Conservation (phyloP, 768 basidiomycete genomes). For the Macrolepiota albuminosa region DNA sequence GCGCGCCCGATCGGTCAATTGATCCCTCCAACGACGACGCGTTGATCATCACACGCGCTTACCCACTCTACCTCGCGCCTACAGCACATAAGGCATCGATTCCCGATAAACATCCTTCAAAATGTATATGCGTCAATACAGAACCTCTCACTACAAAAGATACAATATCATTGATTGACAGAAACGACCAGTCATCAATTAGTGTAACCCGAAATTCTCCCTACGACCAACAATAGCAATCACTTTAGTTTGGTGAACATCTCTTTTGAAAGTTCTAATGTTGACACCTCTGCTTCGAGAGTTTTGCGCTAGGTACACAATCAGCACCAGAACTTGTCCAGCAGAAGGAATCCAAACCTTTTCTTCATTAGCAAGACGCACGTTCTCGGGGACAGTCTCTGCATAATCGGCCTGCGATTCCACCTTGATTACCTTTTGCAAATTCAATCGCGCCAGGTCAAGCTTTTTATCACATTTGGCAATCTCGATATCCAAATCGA, state of each 20-base stretch:
- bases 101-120: background rate
- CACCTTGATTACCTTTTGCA: slow-evolving; percentile 74
- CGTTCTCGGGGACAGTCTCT: slow-evolving; percentile 73
- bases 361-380: slow-evolving; percentile 70
- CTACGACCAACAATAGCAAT: background rate
- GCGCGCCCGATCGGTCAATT: no score
- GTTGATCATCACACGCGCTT: no score
- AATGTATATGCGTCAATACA: background rate
- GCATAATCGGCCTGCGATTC: slow-evolving; percentile 74
- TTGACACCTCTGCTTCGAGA: slow-evolving; percentile 73
- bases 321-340: background rate
- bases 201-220: background rate
- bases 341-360: slow-evolving; percentile 51
- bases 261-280: slow-evolving; percentile 62
- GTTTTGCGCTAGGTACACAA: slow-evolving; percentile 56
- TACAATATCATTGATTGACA: background rate
- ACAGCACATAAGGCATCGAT: no score
- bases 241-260: slow-evolving; percentile 69
- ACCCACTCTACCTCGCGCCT: no score
- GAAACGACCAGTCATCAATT: background rate
- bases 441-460: slow-evolving; percentile 58
- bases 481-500: slow-evolving; percentile 86
- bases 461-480: slow-evolving; percentile 89
- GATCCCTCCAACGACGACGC: no score
- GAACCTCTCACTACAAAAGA: background rate